Percentiles rank a stretch among this genome's conserved stretches.
Evolutionary conservation across 1,284 basidiomycete species (phyloP).

Genomic region (Inonotus hispidus): DNA sequence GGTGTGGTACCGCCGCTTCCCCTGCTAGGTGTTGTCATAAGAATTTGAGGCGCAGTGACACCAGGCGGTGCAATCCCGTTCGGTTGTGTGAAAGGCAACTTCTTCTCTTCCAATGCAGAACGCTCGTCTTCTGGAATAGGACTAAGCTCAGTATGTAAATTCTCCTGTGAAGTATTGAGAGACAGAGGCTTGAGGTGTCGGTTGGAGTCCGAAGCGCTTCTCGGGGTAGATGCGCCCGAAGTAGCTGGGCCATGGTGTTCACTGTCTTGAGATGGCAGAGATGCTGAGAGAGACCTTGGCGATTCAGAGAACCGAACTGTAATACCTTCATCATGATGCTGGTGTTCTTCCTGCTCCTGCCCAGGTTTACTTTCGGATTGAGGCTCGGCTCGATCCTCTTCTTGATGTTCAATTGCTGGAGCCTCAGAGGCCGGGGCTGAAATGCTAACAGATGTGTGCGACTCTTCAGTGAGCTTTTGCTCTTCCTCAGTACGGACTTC

Average conservation of each 20-base stretch:
- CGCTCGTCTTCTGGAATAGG: slow-evolving; percentile 15
- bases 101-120: slow-evolving; percentile 13
- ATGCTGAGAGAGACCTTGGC: slow-evolving; percentile 8
- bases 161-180: slow-evolving; percentile 3
- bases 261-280: slow-evolving; percentile 5
- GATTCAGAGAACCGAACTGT: slow-evolving; percentile 19
- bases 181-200: slow-evolving; percentile 6
- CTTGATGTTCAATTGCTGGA: slow-evolving; percentile 10
- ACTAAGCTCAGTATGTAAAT: slow-evolving; percentile 10
- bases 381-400: neutral
- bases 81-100: neutral
- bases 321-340: slow-evolving; percentile 7
- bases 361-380: neutral
- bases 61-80: neutral
- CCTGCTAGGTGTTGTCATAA: neutral
- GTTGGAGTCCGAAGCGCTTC: neutral
- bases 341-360: neutral
- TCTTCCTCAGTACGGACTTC: slow-evolving; percentile 8
- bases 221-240: neutral
- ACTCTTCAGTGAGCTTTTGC: slow-evolving; percentile 7
- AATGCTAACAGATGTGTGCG: slow-evolving; percentile 8
- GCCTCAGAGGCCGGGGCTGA: neutral
- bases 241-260: neutral
- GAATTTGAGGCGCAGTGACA: slow-evolving; percentile 2
- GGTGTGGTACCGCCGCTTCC: slow-evolving; percentile 14